A percentile compares a stretch with the other conserved stretches of the same genome.
These are phyloP conservation scores for Discostella stelligeroides DNA, from an alignment of 108 stramenopile species.

Conservation along the genomic window DNA sequence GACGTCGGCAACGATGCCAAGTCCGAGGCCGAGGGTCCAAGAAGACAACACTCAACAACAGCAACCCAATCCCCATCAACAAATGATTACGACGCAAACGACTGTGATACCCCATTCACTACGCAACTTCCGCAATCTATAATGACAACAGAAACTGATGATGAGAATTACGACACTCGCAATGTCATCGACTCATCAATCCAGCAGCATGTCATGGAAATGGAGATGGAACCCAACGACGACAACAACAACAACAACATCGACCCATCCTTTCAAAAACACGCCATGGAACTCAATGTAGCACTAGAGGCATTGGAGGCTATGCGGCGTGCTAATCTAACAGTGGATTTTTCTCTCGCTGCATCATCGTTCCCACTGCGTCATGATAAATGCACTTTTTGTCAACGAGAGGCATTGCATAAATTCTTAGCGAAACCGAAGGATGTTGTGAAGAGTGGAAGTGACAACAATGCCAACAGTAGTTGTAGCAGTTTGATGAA, in stretches of 20 bases:
- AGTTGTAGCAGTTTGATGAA: neutral
- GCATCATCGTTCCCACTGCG: constrained; percentile 7
- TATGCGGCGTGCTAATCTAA: constrained; percentile 65
- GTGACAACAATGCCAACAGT: constrained; percentile 3
- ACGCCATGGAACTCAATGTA: constrained; percentile 57
- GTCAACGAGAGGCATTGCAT: constrained; percentile 33
- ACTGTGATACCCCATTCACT: too few species aligned
- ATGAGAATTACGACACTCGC: too few species aligned
- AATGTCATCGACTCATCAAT: too few species aligned
- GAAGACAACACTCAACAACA: too few species aligned
- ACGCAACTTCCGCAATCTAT: neutral
- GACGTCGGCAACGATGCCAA: too few species aligned
- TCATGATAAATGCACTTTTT: constrained; percentile 41
- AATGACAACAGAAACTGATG: too few species aligned
- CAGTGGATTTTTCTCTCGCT: constrained; percentile 52
- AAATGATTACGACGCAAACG: too few species aligned
- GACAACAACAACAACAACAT: neutral
- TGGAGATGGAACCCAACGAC: neutral
- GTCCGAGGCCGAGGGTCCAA: too few species aligned
- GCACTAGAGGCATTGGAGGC: constrained; percentile 65
- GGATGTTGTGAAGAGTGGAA: neutral
- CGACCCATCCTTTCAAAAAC: constrained; percentile 16
- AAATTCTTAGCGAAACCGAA: constrained; percentile 17
- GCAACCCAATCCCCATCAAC: too few species aligned
- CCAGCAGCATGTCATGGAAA: neutral